A percentile compares a stretch with the other conserved stretches of the same genome.
phyloP scores from a whole-genome alignment of 345 rosid species.

The Litchi chinensis region DNA sequence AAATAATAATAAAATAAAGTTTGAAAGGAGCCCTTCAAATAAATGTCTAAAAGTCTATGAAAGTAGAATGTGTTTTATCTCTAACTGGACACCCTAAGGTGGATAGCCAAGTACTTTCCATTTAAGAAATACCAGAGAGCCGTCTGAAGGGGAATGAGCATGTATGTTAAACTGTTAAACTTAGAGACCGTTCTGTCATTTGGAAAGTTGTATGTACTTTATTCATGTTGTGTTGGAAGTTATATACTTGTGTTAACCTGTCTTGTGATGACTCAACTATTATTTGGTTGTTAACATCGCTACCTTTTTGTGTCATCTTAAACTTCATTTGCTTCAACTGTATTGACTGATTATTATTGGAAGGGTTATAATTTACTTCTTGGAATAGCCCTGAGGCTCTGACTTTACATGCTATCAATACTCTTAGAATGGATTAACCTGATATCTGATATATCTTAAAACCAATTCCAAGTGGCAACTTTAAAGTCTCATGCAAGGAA shows the following conservation, averaged over 20 bases:
- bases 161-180: background rate
- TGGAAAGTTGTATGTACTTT: background rate
- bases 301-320: background rate
- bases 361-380: background rate
- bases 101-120: background rate
- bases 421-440: background rate
- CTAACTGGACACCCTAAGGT: background rate
- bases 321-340: background rate
- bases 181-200: background rate
- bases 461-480: background rate
- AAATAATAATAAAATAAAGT: background rate
- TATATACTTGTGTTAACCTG: background rate
- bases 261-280: background rate
- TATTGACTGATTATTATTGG: background rate
- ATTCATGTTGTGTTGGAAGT: background rate
- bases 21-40: background rate
- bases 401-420: background rate
- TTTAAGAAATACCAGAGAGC: background rate
- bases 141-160: background rate
- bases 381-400: background rate
- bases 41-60: slow-evolving; percentile 7
- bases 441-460: background rate
- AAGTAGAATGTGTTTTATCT: background rate
- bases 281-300: background rate
- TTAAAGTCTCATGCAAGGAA: background rate